Evolutionary conservation across 768 basidiomycete genomes (phyloP).

Genomic region (Lactifluus pinguis): DNA sequence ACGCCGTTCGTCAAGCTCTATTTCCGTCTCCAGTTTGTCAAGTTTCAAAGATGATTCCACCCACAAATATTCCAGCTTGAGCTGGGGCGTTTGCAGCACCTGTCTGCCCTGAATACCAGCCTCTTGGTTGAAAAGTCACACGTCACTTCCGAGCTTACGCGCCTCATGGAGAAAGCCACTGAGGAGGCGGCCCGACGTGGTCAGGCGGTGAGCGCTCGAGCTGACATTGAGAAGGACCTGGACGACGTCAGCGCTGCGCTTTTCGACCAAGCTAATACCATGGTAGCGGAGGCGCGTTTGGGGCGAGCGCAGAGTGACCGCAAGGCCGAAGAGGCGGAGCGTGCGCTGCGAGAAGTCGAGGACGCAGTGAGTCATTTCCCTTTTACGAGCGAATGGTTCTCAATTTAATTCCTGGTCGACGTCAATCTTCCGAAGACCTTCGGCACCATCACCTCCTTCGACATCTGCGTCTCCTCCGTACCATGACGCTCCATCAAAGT

Average conservation of each 20-base stretch:
- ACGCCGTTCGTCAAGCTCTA: conserved; percentile 61
- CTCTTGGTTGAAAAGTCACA: conserved; percentile 85
- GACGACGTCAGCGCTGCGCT: conserved; percentile 88
- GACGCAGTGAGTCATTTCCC: conserved; percentile 68
- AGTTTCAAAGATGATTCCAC: conserved; percentile 33
- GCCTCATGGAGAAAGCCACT: conserved; percentile 93
- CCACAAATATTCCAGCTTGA: conserved; percentile 68
- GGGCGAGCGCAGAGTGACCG: conserved; percentile 56
- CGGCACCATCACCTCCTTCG: conserved; percentile 26
- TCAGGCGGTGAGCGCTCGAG: conserved; percentile 76
- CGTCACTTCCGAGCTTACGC: conserved; percentile 84
- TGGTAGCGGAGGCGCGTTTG: conserved; percentile 90
- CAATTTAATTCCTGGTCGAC: conserved; percentile 41
- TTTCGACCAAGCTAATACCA: conserved; percentile 89
- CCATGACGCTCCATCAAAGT: conserved; percentile 20
- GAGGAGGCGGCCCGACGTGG: conserved; percentile 89
- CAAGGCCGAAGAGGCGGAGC: conserved; percentile 69
- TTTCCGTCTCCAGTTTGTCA: conserved; percentile 49
- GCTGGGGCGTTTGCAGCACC: conserved; percentile 75
- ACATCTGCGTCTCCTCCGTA: conserved; percentile 29
- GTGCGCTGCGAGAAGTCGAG: conserved; percentile 72
- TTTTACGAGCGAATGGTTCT: conserved; percentile 23
- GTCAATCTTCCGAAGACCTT: conserved; percentile 49
- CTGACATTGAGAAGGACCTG: conserved; percentile 84
- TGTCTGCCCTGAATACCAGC: conserved; percentile 85